Evolutionary conservation across 345 rosid species (phyloP).

Genomic region (Geranium rotundifolium): DNA sequence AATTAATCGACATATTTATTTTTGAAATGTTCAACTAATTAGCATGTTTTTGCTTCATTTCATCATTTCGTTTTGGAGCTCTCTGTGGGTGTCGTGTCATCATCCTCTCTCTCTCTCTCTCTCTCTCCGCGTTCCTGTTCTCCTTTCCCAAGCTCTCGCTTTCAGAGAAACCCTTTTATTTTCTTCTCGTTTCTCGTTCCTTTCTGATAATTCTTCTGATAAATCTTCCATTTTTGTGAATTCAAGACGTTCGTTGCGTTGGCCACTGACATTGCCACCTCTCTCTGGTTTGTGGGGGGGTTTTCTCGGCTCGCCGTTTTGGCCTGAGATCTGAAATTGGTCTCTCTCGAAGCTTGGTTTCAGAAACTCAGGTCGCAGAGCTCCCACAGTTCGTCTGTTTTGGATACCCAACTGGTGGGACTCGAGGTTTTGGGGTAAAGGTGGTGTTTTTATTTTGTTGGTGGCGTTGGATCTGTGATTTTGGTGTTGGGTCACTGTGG

Average conservation of each 20-base stretch:
- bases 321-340: not conserved
- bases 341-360: not conserved
- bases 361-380: not conserved
- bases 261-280: not conserved
- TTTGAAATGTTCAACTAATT: too few relatives aligned
- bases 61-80: too few relatives aligned
- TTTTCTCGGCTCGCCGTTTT: not conserved
- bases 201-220: not conserved
- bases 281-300: not conserved
- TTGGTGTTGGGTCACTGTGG: not conserved
- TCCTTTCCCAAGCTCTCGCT: not conserved
- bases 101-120: too few relatives aligned
- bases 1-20: too few relatives aligned
- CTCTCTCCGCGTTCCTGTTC: not conserved
- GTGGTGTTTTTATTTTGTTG: not conserved
- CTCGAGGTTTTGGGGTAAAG: not conserved
- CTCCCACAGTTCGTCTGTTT: not conserved
- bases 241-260: not conserved
- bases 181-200: not conserved
- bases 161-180: not conserved
- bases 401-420: not conserved
- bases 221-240: not conserved
- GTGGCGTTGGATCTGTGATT: not conserved
- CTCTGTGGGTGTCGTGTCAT: too few relatives aligned
- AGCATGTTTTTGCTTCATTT: too few relatives aligned